Evolutionary conservation across 2,329 filamentous ascomycete genomes (phyloP).

Genomic region (Aspergillus quadricinctus): DNA sequence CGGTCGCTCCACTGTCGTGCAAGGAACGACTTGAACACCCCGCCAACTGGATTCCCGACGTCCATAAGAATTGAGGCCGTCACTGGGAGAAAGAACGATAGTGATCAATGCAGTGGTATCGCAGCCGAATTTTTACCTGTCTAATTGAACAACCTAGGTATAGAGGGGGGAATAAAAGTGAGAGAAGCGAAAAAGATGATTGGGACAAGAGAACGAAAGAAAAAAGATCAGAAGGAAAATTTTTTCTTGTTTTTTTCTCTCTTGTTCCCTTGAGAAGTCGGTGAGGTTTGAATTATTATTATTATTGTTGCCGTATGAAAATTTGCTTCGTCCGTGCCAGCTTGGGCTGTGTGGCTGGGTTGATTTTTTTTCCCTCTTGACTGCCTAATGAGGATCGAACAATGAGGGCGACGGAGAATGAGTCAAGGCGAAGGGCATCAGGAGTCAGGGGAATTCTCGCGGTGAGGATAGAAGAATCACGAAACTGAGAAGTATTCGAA

Average conservation of each 20-base stretch:
- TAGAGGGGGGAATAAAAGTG: conserved; percentile 1
- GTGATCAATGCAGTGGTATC: neutral
- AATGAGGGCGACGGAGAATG: conserved; percentile 1
- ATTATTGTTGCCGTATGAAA: conserved; percentile 9
- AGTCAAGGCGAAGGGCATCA: neutral
- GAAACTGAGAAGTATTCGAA: neutral
- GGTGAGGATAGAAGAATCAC: neutral
- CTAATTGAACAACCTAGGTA: neutral
- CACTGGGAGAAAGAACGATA: neutral
- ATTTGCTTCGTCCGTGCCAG: conserved; percentile 6
- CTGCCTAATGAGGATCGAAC: conserved; percentile 2
- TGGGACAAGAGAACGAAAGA: conserved; percentile 5
- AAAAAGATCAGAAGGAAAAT: conserved; percentile 2
- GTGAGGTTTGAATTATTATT: conserved; percentile 15
- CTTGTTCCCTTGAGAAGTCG: conserved; percentile 14
- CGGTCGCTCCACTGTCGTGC: conserved; percentile 23
- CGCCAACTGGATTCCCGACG: conserved; percentile 27
- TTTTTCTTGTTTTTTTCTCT: neutral
- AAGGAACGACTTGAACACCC: conserved; percentile 33
- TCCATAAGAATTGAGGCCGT: conserved; percentile 34
- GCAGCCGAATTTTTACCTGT: neutral
- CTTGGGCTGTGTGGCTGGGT: conserved; percentile 7
- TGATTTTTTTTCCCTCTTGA: neutral
- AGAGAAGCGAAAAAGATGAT: conserved; percentile 1
- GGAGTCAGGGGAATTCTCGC: neutral